Evolutionary conservation across 345 rosid species (phyloP), one percentile per base, ranked within the genome.

Genomic region (Ricinus communis): DNA sequence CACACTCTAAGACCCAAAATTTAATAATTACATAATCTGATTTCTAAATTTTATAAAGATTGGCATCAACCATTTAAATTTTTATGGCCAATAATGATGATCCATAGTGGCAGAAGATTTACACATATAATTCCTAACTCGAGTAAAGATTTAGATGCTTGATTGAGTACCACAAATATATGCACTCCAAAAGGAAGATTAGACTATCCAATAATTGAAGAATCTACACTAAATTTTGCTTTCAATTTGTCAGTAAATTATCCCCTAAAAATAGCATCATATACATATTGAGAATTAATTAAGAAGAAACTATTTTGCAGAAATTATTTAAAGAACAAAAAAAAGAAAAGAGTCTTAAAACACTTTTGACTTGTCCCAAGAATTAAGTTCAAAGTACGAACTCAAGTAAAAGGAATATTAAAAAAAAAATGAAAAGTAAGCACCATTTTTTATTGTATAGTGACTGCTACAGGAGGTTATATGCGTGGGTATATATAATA

Each of bases 341-440:
- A 53, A 52, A 66, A 55, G 72, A 14, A 1, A 14, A 51, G 15
- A 46, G 57, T 69, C 68, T 71, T n/a, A 47, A 31, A 78, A 51
- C 61, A 69, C 87, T 73, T 76, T 83, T 77, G 81, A 83, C 83
- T 76, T 72, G 73, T 51, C 11, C 56, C 43, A 15, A 70, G 58
- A 33, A 33, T 33, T n/a, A n/a, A 33, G 6, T 33, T 33, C 38
- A 33, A 66, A 41, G 8, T 31, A 69, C 24, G 65, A 69, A 73
- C 65, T 63, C 70, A 8, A 50, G 68, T 67, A 13, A 50, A 68
- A 60, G 72, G 77, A 75, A 83, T 78, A 87, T 80, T 77, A 78
- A 69, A 69, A 85, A 78, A 69, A 69, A 87, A 78, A 73, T 70
- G 63, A 71, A 83, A 82, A 82, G 81, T 71, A 65, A 79, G 21